Evolutionary conservation across 2,329 filamentous ascomycete genomes (phyloP).

Genomic region (Aphanocladium album): DNA sequence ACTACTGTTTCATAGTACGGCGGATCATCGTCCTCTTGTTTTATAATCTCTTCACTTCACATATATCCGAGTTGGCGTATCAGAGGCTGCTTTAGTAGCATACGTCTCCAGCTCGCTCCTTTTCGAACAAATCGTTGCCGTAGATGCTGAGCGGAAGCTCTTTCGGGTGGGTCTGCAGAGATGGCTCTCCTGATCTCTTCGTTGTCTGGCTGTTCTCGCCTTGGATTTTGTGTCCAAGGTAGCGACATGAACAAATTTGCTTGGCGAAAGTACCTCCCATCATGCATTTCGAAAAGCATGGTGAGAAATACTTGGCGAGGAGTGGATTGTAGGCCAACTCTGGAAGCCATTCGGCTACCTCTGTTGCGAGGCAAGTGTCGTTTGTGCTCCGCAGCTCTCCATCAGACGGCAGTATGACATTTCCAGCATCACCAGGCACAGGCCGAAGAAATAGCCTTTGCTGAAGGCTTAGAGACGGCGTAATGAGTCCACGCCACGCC

Average conservation of each 20-base stretch:
- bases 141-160: neutral
- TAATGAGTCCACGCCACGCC: conserved; percentile 19
- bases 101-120: conserved; percentile 20
- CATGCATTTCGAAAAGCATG: neutral
- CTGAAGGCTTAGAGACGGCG: neutral
- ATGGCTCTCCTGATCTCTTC: neutral
- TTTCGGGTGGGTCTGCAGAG: neutral
- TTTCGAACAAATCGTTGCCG: conserved; percentile 11
- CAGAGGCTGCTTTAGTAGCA: conserved; percentile 20
- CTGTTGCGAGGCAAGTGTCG: neutral
- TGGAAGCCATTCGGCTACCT: neutral
- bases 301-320: neutral
- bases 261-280: neutral
- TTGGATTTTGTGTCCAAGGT: neutral
- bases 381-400: no score
- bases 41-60: neutral
- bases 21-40: no score
- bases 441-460: neutral
- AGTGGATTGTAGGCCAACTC: conserved; percentile 14
- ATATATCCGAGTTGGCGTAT: neutral
- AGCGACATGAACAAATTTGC: neutral
- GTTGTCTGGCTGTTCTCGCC: neutral
- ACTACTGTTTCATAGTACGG: no score
- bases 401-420: neutral
- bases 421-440: neutral